Evolutionary conservation across 345 rosid species (phyloP).

Genomic region (Eucalyptus pauciflora): DNA sequence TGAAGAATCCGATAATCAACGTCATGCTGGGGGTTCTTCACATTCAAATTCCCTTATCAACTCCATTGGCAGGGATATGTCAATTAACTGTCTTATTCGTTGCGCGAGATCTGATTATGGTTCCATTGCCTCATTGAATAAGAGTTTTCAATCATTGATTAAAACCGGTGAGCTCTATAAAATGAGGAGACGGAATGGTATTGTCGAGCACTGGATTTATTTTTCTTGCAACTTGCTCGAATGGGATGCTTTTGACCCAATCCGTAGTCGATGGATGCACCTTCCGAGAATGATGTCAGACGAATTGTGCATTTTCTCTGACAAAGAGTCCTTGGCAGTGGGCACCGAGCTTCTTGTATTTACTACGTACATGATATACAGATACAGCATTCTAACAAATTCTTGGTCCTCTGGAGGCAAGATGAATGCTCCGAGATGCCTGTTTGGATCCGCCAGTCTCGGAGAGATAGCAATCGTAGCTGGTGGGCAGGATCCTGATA

Average conservation of each 20-base stretch:
- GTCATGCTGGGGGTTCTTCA: slow-evolving; percentile 32
- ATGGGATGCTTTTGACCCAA: slow-evolving; percentile 39
- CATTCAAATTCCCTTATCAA: slow-evolving; percentile 62
- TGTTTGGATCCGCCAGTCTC: slow-evolving; percentile 36
- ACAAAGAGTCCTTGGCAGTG: slow-evolving; percentile 38
- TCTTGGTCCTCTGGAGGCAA: slow-evolving; percentile 20
- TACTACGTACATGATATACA: slow-evolving; percentile 19
- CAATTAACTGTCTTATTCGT: slow-evolving; percentile 56
- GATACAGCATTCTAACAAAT: slow-evolving; percentile 25
- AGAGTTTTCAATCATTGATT: slow-evolving; percentile 14
- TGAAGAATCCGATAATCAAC: neutral
- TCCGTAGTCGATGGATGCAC: slow-evolving; percentile 27
- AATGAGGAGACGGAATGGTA: slow-evolving; percentile 14
- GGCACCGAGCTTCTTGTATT: slow-evolving; percentile 32
- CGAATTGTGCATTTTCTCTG: slow-evolving; percentile 21
- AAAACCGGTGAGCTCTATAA: slow-evolving; percentile 15
- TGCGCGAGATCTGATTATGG: slow-evolving; percentile 54
- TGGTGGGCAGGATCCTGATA: slow-evolving; percentile 28
- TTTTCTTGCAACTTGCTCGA: slow-evolving; percentile 32
- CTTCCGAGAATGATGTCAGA: slow-evolving; percentile 27
- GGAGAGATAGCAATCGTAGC: slow-evolving; percentile 32
- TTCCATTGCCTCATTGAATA: slow-evolving; percentile 18
- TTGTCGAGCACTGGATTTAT: slow-evolving; percentile 33
- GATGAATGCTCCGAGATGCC: slow-evolving; percentile 33
- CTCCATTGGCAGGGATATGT: slow-evolving; percentile 64